A percentile compares a stretch with the other conserved stretches of the same genome.
phyloP scores from a whole-genome alignment of 1,284 basidiomycete genomes.

The Tilletia caries region DNA sequence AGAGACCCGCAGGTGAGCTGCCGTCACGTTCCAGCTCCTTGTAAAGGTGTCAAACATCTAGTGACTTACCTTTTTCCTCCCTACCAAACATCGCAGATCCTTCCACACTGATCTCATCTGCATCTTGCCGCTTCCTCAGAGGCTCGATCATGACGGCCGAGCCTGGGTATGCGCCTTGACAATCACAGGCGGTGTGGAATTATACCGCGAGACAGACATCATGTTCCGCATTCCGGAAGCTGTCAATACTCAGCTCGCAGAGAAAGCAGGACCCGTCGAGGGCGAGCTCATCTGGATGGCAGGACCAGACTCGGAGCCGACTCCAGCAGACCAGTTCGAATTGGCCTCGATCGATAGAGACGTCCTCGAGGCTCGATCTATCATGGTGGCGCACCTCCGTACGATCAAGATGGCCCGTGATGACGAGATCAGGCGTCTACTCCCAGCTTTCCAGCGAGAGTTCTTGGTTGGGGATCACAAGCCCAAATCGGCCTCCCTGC shows the following conservation, averaged over 20 bases:
- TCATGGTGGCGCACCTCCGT: conserved; percentile 10
- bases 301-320: background rate
- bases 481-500: no score
- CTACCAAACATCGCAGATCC: background rate
- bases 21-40: conserved; percentile 17
- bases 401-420: background rate
- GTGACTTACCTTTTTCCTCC: background rate
- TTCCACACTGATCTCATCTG: conserved; percentile 11
- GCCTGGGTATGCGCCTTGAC: conserved; percentile 27
- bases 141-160: background rate
- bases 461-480: conserved; percentile 13
- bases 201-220: conserved; percentile 28
- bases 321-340: background rate
- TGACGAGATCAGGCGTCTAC: background rate
- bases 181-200: conserved; percentile 22
- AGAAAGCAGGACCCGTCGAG: conserved; percentile 10
- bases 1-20: conserved; percentile 20
- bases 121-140: background rate
- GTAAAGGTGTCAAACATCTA: background rate
- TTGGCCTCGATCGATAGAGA: conserved; percentile 15
- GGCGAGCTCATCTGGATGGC: background rate
- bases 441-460: conserved; percentile 10
- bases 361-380: conserved; percentile 22
- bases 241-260: conserved; percentile 20
- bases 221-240: conserved; percentile 29